Evolutionary conservation across 495 filamentous ascomycete species (phyloP), one percentile per base, ranked within the genome.

Genomic region (Cudoniella acicularis): DNA sequence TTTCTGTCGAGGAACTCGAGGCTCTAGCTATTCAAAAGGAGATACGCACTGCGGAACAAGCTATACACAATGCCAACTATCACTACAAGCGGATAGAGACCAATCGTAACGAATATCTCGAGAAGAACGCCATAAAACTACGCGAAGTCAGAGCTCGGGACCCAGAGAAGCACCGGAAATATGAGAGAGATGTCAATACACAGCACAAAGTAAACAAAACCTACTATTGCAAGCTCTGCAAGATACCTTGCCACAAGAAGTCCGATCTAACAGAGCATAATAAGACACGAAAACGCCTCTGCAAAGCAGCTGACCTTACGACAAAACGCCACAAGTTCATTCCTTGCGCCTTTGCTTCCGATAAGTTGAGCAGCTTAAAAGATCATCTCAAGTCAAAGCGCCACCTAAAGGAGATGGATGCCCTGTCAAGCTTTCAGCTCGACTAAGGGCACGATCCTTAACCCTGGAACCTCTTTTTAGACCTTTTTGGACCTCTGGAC

Each of bases 401-500:
- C 52, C 30, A 54, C 22, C 40, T 54, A 8, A 54, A 54, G 52
- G 27, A 21, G 18, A 27, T 43, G 52, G 52, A 27, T 45, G 45
- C 56, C 48, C 56, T 24, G 48, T 59, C 56, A 49, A 59, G 49
- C 56, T 53, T 46, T 53, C 4, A 59, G 56, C 49, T 59, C 49
- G 49, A 51, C 27, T 58, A 23, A 58, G 55, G 43, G 54, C 42
- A 21, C 25, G 50, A 25, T 58, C 55, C 23, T 41, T 16, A 58
- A 51, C 40, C 24, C 45, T 22, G 23, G 18, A 50, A 23, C 22
- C 24, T 26, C 24, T 22, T 51, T 51, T 51, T 22, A 10, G 18
- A 18, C 30, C 17, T 18, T 55, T 60, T 55, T 43, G 30, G 41
- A 89, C 52, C 26, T 46, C 52, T 55, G 52, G 26, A 46, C 50